Conservation (phyloP, 2,329 filamentous ascomycete genomes). For the Hypoxylon sp. region DNA sequence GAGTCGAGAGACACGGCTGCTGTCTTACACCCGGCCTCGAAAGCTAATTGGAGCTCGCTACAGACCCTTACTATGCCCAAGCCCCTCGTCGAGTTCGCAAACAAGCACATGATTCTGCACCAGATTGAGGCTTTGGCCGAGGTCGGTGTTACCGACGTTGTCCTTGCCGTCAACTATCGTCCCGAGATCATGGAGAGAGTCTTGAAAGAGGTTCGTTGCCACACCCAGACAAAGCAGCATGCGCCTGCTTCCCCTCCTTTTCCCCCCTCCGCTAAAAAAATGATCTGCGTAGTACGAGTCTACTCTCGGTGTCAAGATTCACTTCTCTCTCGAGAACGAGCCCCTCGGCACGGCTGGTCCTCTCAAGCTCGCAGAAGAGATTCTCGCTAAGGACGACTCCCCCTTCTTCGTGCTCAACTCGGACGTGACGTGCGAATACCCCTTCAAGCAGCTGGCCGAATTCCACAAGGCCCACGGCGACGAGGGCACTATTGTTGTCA, state of each 20-base stretch:
- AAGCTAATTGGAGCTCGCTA: slow-evolving; percentile 38
- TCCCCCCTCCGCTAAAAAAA: slow-evolving; percentile 15
- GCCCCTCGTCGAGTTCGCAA: slow-evolving; percentile 96
- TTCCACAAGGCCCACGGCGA: slow-evolving; percentile 95
- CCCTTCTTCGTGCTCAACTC: slow-evolving; percentile 99
- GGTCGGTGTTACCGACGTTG: slow-evolving; percentile 95
- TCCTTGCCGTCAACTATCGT: slow-evolving; percentile 97
- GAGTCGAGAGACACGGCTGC: slow-evolving; percentile 17
- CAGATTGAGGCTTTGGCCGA: slow-evolving; percentile 94
- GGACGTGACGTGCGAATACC: slow-evolving; percentile 97
- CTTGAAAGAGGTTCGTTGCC: slow-evolving; percentile 76
- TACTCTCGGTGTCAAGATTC: slow-evolving; percentile 92
- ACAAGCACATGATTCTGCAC: slow-evolving; percentile 99
- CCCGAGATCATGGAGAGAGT: slow-evolving; percentile 97
- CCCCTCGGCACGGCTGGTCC: slow-evolving; percentile 94
- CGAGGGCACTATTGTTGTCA: slow-evolving; percentile 97
- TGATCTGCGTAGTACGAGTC: slow-evolving; percentile 74
- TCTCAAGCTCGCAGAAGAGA: slow-evolving; percentile 91
- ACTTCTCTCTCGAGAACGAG: slow-evolving; percentile 96
- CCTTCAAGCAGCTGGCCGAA: slow-evolving; percentile 85
- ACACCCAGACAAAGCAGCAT: slow-evolving; percentile 14
- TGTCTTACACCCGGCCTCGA: slow-evolving; percentile 14
- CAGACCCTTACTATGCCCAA: slow-evolving; percentile 97
- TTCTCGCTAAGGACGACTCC: slow-evolving; percentile 88
- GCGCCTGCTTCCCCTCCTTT: slow-evolving; percentile 22